Percentiles rank a stretch among this genome's conserved stretches.
Conservation (phyloP, 352 stramenopile species). For the Phytopythium boreale region DNA sequence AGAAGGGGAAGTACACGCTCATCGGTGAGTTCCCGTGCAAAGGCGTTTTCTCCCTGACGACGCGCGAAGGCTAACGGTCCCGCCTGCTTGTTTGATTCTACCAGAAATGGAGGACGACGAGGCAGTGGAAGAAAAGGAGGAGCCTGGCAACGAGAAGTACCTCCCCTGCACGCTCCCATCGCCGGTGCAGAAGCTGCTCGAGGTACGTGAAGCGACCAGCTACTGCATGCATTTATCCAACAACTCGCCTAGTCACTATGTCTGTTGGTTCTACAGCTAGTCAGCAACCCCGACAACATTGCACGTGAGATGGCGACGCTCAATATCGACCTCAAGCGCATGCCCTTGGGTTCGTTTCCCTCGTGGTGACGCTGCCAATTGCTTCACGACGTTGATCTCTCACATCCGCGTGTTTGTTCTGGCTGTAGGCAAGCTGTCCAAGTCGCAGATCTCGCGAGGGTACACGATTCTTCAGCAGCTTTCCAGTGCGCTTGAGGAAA, state of each 20-base stretch:
- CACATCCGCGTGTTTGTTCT: not conserved
- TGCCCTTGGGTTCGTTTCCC: constrained; percentile 30
- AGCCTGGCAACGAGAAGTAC: constrained; percentile 17
- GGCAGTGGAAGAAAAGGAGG: not conserved
- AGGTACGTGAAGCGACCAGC: constrained; percentile 12
- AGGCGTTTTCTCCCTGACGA: not conserved
- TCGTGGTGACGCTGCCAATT: not conserved
- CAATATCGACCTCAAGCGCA: constrained; percentile 53
- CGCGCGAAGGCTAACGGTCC: not conserved
- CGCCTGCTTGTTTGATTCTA: not conserved
- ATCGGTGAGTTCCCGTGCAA: constrained; percentile 30
- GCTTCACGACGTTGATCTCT: not conserved
- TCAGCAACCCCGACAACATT: constrained; percentile 49
- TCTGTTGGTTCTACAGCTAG: constrained; percentile 22
- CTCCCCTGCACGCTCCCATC: constrained; percentile 23
- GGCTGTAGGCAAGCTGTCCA: constrained; percentile 39
- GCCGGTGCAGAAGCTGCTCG: constrained; percentile 38
- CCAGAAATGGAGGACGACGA: constrained; percentile 1
- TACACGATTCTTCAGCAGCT: constrained; percentile 56
- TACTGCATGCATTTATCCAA: not conserved
- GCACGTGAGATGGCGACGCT: constrained; percentile 40
- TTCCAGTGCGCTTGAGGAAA: constrained; percentile 38
- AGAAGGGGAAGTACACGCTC: constrained; percentile 60
- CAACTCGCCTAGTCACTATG: not conserved
- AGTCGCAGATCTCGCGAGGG: constrained; percentile 59